Evolutionary conservation across 2,329 filamentous ascomycete genomes (phyloP).

Genomic region (Metarhizium anisopliae): DNA sequence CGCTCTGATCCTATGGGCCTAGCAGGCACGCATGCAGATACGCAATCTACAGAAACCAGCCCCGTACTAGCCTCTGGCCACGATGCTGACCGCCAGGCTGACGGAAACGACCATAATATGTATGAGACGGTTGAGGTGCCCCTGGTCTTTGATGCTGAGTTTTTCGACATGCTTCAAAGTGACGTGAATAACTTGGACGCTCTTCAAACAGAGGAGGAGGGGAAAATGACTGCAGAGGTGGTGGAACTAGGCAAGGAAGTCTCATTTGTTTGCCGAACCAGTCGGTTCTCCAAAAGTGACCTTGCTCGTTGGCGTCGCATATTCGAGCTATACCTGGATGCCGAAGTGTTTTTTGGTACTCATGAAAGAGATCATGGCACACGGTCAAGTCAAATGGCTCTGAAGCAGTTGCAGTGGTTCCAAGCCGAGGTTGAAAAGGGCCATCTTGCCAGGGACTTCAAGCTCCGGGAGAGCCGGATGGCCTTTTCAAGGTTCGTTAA

Average conservation of each 20-base stretch:
- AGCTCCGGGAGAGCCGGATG: slow-evolving; percentile 52
- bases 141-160: slow-evolving; percentile 67
- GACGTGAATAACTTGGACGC: slow-evolving; percentile 62
- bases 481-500: slow-evolving; percentile 62
- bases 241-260: slow-evolving; percentile 55
- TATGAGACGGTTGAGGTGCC: slow-evolving; percentile 57
- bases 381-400: slow-evolving; percentile 55
- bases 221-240: slow-evolving; percentile 55
- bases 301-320: slow-evolving; percentile 70
- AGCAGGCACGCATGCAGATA: neutral
- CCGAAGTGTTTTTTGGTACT: slow-evolving; percentile 73
- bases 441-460: slow-evolving; percentile 52
- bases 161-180: slow-evolving; percentile 66
- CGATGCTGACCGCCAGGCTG: slow-evolving; percentile 1
- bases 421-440: slow-evolving; percentile 55
- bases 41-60: neutral
- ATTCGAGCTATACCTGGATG: slow-evolving; percentile 73
- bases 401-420: slow-evolving; percentile 62
- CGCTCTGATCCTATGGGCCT: slow-evolving; percentile 5
- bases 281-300: slow-evolving; percentile 53
- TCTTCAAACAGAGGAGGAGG: slow-evolving; percentile 58
- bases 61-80: neutral
- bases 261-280: slow-evolving; percentile 54
- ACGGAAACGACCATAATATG: slow-evolving; percentile 1
- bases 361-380: slow-evolving; percentile 62